phyloP scores from a whole-genome alignment of 1,284 basidiomycete species.

The Rhodotorula sp. region DNA sequence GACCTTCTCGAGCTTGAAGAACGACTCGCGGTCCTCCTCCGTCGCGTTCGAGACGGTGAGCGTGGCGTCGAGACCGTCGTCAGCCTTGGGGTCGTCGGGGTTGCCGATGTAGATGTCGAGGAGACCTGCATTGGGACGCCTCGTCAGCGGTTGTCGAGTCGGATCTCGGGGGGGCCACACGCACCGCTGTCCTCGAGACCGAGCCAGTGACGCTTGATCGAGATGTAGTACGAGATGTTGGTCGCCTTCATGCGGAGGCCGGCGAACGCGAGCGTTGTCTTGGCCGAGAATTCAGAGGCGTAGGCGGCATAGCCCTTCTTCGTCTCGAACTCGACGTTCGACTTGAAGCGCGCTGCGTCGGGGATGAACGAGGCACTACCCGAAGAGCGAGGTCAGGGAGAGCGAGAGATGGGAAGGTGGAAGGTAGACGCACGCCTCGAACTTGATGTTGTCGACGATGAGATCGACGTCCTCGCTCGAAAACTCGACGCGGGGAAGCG shows the following conservation, averaged over 20 bases:
- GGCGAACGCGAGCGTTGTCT: constrained; percentile 32
- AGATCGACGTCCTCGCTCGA: constrained; percentile 45
- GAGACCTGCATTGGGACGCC: constrained; percentile 48
- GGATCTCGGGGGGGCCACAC: background rate
- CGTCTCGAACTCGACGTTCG: constrained; percentile 50
- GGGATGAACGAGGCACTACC: constrained; percentile 52
- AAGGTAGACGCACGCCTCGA: constrained; percentile 45
- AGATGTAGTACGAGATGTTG: constrained; percentile 54
- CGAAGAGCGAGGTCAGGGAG: background rate
- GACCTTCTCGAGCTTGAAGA: constrained; percentile 55
- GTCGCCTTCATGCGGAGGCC: constrained; percentile 46
- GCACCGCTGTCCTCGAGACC: constrained; percentile 17
- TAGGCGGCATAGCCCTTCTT: constrained; percentile 35
- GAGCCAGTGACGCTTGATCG: constrained; percentile 26
- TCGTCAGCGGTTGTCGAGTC: background rate
- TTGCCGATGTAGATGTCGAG: constrained; percentile 53
- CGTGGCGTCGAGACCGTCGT: constrained; percentile 51
- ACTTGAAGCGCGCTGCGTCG: constrained; percentile 52
- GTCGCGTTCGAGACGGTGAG: constrained; percentile 46
- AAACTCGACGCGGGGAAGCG: constrained; percentile 54
- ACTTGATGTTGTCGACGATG: constrained; percentile 42
- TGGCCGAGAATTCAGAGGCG: constrained; percentile 24
- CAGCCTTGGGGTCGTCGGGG: constrained; percentile 47
- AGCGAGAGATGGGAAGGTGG: background rate
- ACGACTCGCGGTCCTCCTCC: constrained; percentile 53